Percentiles rank a stretch among this genome's conserved stretches.
These are phyloP conservation scores for Annulohypoxylon nitens DNA, from an alignment of 495 filamentous ascomycete species.

Conservation along the genomic window DNA sequence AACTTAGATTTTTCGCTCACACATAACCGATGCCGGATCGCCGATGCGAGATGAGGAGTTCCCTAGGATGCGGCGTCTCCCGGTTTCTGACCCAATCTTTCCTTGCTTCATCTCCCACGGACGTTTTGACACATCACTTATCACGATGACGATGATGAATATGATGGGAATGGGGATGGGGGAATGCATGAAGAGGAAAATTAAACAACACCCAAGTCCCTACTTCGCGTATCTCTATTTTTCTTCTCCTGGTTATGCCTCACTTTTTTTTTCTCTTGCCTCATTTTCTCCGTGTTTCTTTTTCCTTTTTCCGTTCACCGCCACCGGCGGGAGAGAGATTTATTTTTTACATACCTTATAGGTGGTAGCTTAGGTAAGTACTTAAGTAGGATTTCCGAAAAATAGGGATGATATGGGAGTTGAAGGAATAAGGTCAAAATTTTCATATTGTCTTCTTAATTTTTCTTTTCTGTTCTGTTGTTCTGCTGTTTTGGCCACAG, in stretches of 20 bases:
- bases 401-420: conserved; percentile 15
- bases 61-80: conserved; percentile 29
- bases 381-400: not conserved
- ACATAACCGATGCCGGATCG: conserved; percentile 37
- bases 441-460: not conserved
- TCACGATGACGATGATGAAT: conserved; percentile 29
- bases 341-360: not conserved
- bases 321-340: not conserved
- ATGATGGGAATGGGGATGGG: not conserved
- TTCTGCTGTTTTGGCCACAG: conserved; percentile 9
- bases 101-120: not conserved
- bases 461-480: conserved; percentile 14
- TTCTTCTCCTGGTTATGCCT: not conserved
- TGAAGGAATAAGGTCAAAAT: not conserved
- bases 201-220: not conserved
- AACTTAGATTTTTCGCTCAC: conserved; percentile 36
- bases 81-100: conserved; percentile 22
- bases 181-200: not conserved
- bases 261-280: not conserved
- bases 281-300: conserved; percentile 16
- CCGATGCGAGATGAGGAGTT: conserved; percentile 45
- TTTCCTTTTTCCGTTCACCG: conserved; percentile 38
- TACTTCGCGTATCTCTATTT: conserved; percentile 4
- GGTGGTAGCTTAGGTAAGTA: not conserved
- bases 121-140: conserved; percentile 34